Conservation (phyloP, 164 flowering plant species). For the Akebia trifoliata region DNA sequence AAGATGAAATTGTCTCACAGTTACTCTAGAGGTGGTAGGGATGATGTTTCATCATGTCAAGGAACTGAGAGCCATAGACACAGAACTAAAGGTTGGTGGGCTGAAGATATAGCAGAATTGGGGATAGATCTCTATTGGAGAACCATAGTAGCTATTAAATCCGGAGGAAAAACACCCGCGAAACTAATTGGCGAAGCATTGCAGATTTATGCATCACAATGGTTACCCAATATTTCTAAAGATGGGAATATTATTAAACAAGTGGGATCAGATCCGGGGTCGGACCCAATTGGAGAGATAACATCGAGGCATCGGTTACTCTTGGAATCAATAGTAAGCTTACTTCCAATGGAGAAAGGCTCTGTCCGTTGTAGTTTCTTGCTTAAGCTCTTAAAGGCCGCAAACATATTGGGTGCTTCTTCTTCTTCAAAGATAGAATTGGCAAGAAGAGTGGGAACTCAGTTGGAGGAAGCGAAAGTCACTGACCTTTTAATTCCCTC, state of each 20-base stretch:
- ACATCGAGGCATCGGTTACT: slow-evolving; percentile 53
- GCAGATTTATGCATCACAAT: slow-evolving; percentile 63
- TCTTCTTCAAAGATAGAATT: slow-evolving; percentile 71
- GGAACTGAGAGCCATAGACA: slow-evolving; percentile 47
- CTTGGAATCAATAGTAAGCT: slow-evolving; percentile 76
- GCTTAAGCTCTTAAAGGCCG: slow-evolving; percentile 72
- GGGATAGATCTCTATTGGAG: slow-evolving; percentile 79
- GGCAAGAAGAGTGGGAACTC: slow-evolving; percentile 72
- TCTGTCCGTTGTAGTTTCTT: slow-evolving; percentile 76
- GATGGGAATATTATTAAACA: slow-evolving; percentile 24
- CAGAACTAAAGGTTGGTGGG: slow-evolving; percentile 72
- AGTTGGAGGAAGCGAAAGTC: slow-evolving; percentile 80
- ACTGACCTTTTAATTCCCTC: slow-evolving; percentile 78
- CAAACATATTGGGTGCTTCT: slow-evolving; percentile 65
- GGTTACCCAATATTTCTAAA: slow-evolving; percentile 69
- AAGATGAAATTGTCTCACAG: slow-evolving; percentile 55
- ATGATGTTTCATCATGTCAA: slow-evolving; percentile 44
- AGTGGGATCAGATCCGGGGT: slow-evolving; percentile 29
- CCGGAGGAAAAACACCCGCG: slow-evolving; percentile 54
- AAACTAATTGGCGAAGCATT: slow-evolving; percentile 73
- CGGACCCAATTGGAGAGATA: slow-evolving; percentile 33
- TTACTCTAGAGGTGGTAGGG: slow-evolving; percentile 51
- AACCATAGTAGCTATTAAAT: slow-evolving; percentile 72
- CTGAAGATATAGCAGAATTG: slow-evolving; percentile 77
- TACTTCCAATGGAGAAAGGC: slow-evolving; percentile 79